phyloP scores from a whole-genome alignment of 306 rosid genomes.

The Prunus persica region DNA sequence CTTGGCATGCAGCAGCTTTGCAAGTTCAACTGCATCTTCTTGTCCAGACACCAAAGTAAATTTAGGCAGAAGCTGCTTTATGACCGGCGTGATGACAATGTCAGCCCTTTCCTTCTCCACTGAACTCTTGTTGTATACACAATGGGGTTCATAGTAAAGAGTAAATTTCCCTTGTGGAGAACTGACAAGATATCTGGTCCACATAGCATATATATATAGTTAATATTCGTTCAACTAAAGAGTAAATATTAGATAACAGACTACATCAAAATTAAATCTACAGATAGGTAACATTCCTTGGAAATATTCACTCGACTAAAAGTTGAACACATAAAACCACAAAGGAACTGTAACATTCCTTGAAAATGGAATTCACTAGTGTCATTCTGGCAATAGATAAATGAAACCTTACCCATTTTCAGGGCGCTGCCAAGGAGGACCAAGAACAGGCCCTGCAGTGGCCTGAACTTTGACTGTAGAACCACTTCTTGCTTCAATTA shows the following conservation, averaged over 20 bases:
- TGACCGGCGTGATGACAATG: slow-evolving; percentile 85
- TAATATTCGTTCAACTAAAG: background rate
- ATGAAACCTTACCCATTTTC: slow-evolving; percentile 74
- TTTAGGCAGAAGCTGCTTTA: slow-evolving; percentile 81
- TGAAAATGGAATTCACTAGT: background rate
- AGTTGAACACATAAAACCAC: slow-evolving; percentile 1
- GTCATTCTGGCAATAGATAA: background rate
- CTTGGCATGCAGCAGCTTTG: slow-evolving; percentile 81
- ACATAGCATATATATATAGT: slow-evolving; percentile 13
- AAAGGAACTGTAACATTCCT: background rate
- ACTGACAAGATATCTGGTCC: slow-evolving; percentile 61
- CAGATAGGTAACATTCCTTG: background rate
- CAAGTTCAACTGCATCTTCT: slow-evolving; percentile 91
- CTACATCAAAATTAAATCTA: background rate
- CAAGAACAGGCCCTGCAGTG: slow-evolving; percentile 89
- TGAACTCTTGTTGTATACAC: slow-evolving; percentile 59
- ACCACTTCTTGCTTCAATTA: slow-evolving; percentile 63
- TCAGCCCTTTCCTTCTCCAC: slow-evolving; percentile 74
- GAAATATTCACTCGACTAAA: background rate
- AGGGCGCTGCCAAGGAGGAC: slow-evolving; percentile 99
- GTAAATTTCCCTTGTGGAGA: slow-evolving; percentile 61
- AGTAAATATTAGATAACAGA: background rate
- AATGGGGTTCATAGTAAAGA: slow-evolving; percentile 93
- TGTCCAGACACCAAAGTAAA: slow-evolving; percentile 90
- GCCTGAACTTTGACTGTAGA: slow-evolving; percentile 59